A percentile compares a stretch with the other conserved stretches of the same genome.
Conservation (phyloP, 2,329 filamentous ascomycete species). For the Nannizziopsis arthrosporioides region DNA sequence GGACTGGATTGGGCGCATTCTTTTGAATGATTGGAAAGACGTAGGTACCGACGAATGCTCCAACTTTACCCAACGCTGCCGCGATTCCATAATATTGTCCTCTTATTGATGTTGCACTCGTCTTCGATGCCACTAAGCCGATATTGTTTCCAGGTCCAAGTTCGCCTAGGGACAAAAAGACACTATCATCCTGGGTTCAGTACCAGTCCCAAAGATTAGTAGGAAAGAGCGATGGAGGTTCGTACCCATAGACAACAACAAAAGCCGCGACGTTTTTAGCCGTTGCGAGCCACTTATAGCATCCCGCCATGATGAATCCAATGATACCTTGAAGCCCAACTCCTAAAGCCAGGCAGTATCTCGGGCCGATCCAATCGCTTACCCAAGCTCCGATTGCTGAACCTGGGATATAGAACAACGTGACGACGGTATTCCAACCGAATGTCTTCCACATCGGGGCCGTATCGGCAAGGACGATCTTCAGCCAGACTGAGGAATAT, state of each 20-base stretch:
- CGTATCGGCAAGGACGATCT: constrained; percentile 48
- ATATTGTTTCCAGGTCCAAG: constrained; percentile 87
- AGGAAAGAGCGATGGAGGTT: neutral
- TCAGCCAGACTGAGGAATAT: constrained; percentile 55
- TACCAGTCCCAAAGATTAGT: neutral
- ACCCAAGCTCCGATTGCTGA: constrained; percentile 65
- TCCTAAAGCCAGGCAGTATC: constrained; percentile 58
- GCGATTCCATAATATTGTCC: constrained; percentile 56
- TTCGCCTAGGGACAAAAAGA: constrained; percentile 68
- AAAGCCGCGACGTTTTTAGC: constrained; percentile 60
- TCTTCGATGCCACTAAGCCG: constrained; percentile 74
- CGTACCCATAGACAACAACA: constrained; percentile 60
- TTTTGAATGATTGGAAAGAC: constrained; percentile 61
- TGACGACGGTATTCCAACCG: constrained; percentile 81
- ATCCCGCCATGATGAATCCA: constrained; percentile 80
- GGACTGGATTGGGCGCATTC: constrained; percentile 43
- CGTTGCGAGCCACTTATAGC: constrained; percentile 58
- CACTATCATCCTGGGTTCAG: constrained; percentile 23
- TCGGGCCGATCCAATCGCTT: constrained; percentile 68
- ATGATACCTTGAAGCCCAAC: constrained; percentile 62
- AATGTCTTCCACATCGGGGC: constrained; percentile 64
- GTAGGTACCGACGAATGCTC: constrained; percentile 73
- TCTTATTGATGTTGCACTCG: constrained; percentile 74
- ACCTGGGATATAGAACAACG: constrained; percentile 79
- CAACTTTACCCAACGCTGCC: constrained; percentile 37